Evolutionary conservation across 768 basidiomycete genomes (phyloP).

Genomic region (Amylocystis lapponica): DNA sequence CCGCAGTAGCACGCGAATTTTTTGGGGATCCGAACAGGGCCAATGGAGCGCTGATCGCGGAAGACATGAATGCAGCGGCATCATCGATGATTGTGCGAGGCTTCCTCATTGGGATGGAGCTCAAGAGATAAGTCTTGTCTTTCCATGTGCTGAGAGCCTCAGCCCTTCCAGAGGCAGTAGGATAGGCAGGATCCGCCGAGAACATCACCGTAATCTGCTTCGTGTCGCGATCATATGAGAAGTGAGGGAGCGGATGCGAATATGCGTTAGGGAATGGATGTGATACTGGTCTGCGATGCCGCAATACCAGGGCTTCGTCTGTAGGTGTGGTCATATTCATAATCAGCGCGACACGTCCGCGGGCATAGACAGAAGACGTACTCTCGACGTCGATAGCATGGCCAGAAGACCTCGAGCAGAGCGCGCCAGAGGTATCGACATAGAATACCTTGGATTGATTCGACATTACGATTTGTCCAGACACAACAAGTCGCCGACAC

Average conservation of each 20-base stretch:
- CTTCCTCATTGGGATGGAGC: slow-evolving; percentile 60
- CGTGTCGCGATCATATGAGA: slow-evolving; percentile 49
- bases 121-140: slow-evolving; percentile 53
- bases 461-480: too few species aligned
- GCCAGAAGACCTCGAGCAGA: slow-evolving; percentile 75
- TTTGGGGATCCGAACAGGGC: slow-evolving; percentile 41
- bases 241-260: slow-evolving; percentile 71
- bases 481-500: slow-evolving; percentile 4
- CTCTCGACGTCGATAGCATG: slow-evolving; percentile 81
- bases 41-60: slow-evolving; percentile 55
- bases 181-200: slow-evolving; percentile 58
- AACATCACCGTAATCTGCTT: slow-evolving; percentile 60
- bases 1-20: slow-evolving; percentile 38
- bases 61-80: slow-evolving; percentile 59
- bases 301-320: slow-evolving; percentile 65
- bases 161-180: slow-evolving; percentile 23
- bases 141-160: slow-evolving; percentile 37
- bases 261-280: slow-evolving; percentile 74
- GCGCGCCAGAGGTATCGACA: slow-evolving; percentile 67
- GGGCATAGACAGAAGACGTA: slow-evolving; percentile 21
- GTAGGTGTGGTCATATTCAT: slow-evolving; percentile 3
- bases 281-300: slow-evolving; percentile 72
- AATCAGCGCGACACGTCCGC: not conserved
- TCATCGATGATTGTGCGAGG: slow-evolving; percentile 68
- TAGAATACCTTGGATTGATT: slow-evolving; percentile 94